A percentile compares a stretch with the other conserved stretches of the same genome.
These are phyloP conservation scores for Vararia minispora DNA, from an alignment of 768 basidiomycete species.

Conservation along the genomic window DNA sequence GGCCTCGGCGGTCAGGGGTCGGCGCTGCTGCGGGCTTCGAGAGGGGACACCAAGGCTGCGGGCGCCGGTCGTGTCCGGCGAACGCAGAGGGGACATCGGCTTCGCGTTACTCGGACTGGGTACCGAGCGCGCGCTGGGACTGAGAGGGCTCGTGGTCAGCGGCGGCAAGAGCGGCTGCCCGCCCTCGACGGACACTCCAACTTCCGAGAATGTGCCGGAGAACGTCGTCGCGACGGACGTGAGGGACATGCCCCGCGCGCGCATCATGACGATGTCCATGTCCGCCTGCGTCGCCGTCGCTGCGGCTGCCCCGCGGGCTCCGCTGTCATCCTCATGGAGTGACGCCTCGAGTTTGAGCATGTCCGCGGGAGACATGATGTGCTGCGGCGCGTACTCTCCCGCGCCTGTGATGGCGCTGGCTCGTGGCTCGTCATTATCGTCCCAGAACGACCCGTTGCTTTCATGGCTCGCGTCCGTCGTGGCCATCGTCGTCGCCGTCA, in stretches of 20 bases:
- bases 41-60: no score
- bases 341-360: constrained; percentile 50
- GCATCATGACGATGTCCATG: constrained; percentile 6
- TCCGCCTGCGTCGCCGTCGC: no score
- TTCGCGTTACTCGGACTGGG: constrained; percentile 4
- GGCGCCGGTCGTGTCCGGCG: no score
- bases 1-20: background rate
- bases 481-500: constrained; percentile 15
- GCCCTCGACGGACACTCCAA: background rate
- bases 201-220: constrained; percentile 1
- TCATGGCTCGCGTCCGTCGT: constrained; percentile 10
- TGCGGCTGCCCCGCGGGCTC: no score
- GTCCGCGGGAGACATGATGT: constrained; percentile 58
- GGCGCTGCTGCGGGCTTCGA: background rate
- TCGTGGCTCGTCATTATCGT: constrained; percentile 31
- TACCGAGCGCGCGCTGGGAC: background rate
- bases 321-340: constrained; percentile 22
- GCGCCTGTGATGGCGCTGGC: constrained; percentile 22
- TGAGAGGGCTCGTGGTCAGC: background rate
- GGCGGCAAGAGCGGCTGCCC: background rate
- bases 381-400: constrained; percentile 46
- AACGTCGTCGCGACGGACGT: constrained; percentile 7
- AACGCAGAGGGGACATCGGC: background rate
- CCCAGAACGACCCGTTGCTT: constrained; percentile 35
- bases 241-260: constrained; percentile 5